Percentiles rank a stretch among this genome's conserved stretches.
These are phyloP conservation scores for Solanum corneliomulleri DNA, from an alignment of 257 asterid genomes.

Conservation along the genomic window DNA sequence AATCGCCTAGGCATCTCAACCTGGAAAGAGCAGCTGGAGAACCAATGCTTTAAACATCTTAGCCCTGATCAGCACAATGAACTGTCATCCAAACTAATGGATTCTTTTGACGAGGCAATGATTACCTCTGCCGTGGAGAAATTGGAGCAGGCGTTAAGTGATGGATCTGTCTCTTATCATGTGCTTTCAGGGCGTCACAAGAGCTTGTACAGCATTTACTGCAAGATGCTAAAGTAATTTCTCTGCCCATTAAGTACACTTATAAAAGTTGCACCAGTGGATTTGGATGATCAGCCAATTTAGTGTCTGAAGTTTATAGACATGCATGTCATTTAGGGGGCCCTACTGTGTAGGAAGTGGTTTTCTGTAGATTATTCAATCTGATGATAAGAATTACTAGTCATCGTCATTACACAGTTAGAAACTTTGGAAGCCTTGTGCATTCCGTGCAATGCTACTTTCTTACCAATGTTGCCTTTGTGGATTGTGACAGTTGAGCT, in stretches of 20 bases:
- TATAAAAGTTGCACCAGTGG: not conserved
- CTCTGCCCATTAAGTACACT: not conserved
- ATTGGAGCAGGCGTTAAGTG: slow-evolving; percentile 58
- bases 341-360: not conserved
- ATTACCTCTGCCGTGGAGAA: slow-evolving; percentile 56
- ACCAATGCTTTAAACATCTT: slow-evolving; percentile 70
- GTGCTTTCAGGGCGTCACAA: slow-evolving; percentile 75
- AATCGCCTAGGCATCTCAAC: slow-evolving; percentile 86
- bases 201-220: slow-evolving; percentile 82
- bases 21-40: slow-evolving; percentile 92
- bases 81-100: slow-evolving; percentile 53
- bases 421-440: not conserved
- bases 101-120: slow-evolving; percentile 58
- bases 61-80: slow-evolving; percentile 66
- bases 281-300: not conserved
- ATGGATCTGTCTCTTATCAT: slow-evolving; percentile 40
- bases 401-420: not conserved
- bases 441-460: not conserved
- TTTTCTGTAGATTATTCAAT: not conserved
- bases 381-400: not conserved
- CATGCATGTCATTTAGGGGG: not conserved
- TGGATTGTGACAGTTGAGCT: not conserved
- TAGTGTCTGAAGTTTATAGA: not conserved
- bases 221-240: slow-evolving; percentile 80
- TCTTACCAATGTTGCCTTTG: not conserved